Percentiles rank a stretch among this genome's conserved stretches.
phyloP scores from a whole-genome alignment of 1,284 basidiomycete genomes.

The Porogramme epimiltina region DNA sequence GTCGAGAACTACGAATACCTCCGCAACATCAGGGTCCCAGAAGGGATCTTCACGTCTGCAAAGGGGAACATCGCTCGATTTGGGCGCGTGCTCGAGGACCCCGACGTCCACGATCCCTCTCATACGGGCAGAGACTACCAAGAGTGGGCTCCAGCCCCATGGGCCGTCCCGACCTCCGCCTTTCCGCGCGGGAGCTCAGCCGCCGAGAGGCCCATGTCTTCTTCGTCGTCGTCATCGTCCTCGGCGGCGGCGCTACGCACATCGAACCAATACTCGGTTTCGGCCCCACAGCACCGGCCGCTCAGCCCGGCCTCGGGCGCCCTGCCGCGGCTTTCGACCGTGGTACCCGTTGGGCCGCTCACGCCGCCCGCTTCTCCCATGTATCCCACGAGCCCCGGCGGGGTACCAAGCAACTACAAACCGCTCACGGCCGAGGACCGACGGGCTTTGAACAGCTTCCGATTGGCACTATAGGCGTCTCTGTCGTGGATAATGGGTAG shows the following conservation, averaged over 20 bases:
- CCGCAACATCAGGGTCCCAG: slow-evolving; percentile 59
- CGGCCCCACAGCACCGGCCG: slow-evolving; percentile 25
- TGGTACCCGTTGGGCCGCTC: slow-evolving; percentile 32
- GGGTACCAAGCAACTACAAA: slow-evolving; percentile 25
- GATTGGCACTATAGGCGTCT: slow-evolving; percentile 27
- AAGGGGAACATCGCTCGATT: slow-evolving; percentile 51
- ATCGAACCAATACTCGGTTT: slow-evolving; percentile 28
- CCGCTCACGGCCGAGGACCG: slow-evolving; percentile 35
- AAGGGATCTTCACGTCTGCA: slow-evolving; percentile 65
- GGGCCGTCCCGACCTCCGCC: slow-evolving; percentile 25
- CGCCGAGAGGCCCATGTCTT: slow-evolving; percentile 34
- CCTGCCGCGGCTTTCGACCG: slow-evolving; percentile 45
- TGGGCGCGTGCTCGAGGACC: slow-evolving; percentile 39
- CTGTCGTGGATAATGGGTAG: not conserved
- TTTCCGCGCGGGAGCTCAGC: slow-evolving; percentile 32
- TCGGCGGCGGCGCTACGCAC: slow-evolving; percentile 34
- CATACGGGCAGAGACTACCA: slow-evolving; percentile 25
- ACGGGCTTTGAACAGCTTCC: slow-evolving; percentile 35
- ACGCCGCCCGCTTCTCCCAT: slow-evolving; percentile 25
- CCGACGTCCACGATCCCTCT: slow-evolving; percentile 24
- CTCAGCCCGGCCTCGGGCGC: slow-evolving; percentile 23
- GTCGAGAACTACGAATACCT: slow-evolving; percentile 73
- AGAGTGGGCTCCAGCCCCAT: slow-evolving; percentile 31
- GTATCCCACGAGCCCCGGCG: slow-evolving; percentile 18
- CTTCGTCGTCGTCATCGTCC: slow-evolving; percentile 39